Conservation (phyloP, 2,329 filamentous ascomycete species). For the Exophiala sp. region DNA sequence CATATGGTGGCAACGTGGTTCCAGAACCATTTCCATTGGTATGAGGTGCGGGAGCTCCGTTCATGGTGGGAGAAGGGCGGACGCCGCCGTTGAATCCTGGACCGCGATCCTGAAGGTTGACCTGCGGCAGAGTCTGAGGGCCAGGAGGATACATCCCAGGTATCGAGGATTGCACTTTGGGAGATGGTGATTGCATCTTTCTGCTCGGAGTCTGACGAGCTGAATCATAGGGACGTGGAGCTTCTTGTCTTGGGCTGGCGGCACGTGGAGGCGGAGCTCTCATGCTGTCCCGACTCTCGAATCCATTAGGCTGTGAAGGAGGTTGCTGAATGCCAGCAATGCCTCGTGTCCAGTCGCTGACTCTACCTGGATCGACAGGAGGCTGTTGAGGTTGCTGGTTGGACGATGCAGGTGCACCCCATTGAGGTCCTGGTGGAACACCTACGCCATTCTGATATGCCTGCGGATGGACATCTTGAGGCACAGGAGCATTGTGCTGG, state of each 20-base stretch:
- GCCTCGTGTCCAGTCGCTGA: constrained; percentile 57
- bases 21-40: constrained; percentile 51
- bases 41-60: constrained; percentile 47
- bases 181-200: constrained; percentile 53
- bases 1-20: constrained; percentile 65
- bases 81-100: constrained; percentile 33
- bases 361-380: constrained; percentile 52
- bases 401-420: constrained; percentile 64
- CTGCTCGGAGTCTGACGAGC: constrained; percentile 49
- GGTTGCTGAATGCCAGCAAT: constrained; percentile 70
- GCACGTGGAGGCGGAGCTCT: constrained; percentile 65
- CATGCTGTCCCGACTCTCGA: constrained; percentile 69
- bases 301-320: constrained; percentile 61
- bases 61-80: constrained; percentile 47
- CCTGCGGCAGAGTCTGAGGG: constrained; percentile 48
- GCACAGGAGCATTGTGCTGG: constrained; percentile 72
- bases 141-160: constrained; percentile 45
- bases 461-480: constrained; percentile 92
- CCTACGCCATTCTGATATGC: constrained; percentile 83
- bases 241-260: constrained; percentile 69
- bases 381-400: constrained; percentile 34
- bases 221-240: constrained; percentile 62
- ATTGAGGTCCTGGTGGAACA: constrained; percentile 79
- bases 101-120: constrained; percentile 44
- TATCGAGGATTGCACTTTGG: constrained; percentile 51